phyloP scores from a whole-genome alignment of 768 basidiomycete species.

The Lactarius akahatsu region DNA sequence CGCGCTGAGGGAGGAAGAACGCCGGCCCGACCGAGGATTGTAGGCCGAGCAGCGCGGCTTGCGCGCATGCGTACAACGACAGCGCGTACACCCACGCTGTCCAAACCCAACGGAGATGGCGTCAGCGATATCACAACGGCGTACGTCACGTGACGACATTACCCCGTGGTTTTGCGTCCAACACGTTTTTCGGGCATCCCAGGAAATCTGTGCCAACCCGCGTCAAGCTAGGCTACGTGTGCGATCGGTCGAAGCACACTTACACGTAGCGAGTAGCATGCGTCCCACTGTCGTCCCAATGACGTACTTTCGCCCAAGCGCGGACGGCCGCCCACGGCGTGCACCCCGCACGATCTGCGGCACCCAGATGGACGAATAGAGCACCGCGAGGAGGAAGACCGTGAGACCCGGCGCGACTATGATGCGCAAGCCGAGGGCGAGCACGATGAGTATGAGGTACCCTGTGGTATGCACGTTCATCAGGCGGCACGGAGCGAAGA shows the following conservation, averaged over 20 bases:
- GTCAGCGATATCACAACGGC: not conserved
- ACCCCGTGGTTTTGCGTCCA: slow-evolving; percentile 78
- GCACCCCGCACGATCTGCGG: slow-evolving; percentile 82
- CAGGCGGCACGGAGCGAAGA: slow-evolving; percentile 18
- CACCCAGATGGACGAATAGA: slow-evolving; percentile 82
- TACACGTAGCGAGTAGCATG: slow-evolving; percentile 72
- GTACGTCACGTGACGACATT: slow-evolving; percentile 33
- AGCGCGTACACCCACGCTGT: slow-evolving; percentile 67
- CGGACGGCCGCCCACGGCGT: slow-evolving; percentile 66
- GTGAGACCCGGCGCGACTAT: slow-evolving; percentile 66
- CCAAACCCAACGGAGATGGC: not conserved
- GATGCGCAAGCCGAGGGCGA: slow-evolving; percentile 72
- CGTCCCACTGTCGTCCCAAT: slow-evolving; percentile 74
- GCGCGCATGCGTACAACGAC: slow-evolving; percentile 57
- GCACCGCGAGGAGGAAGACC: slow-evolving; percentile 59
- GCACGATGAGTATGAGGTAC: slow-evolving; percentile 63
- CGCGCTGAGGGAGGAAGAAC: slow-evolving; percentile 62
- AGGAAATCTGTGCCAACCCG: slow-evolving; percentile 64
- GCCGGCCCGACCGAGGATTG: slow-evolving; percentile 78
- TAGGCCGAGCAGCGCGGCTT: slow-evolving; percentile 59
- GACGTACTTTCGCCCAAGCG: slow-evolving; percentile 66
- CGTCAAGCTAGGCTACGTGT: slow-evolving; percentile 2
- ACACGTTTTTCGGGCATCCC: slow-evolving; percentile 79
- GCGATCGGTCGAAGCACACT: slow-evolving; percentile 35
- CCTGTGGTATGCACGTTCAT: slow-evolving; percentile 42